A percentile compares a stretch with the other conserved stretches of the same genome.
phyloP scores from a whole-genome alignment of 1,139 yeast genomes.

The Taphrina sp. region DNA sequence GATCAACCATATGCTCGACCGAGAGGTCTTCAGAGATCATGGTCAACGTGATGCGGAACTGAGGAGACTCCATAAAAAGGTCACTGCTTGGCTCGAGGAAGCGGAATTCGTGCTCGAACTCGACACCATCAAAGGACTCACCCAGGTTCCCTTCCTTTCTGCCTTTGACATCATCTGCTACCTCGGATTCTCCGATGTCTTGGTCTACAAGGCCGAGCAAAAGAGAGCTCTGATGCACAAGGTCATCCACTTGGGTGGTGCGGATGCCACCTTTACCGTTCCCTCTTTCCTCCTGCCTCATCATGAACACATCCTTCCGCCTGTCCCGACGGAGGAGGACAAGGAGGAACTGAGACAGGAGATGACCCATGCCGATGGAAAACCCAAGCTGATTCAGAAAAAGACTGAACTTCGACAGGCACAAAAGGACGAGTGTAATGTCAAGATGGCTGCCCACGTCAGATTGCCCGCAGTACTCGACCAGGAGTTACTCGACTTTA shows the following conservation, averaged over 20 bases:
- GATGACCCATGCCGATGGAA: constrained; percentile 19
- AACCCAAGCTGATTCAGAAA: constrained; percentile 14
- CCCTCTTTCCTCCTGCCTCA: constrained; percentile 30
- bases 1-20: constrained; percentile 20
- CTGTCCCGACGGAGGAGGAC: constrained; percentile 8
- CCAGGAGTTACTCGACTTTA: constrained; percentile 28
- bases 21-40: constrained; percentile 24
- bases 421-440: constrained; percentile 24
- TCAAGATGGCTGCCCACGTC: constrained; percentile 25
- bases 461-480: constrained; percentile 28
- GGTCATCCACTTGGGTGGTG: constrained; percentile 25
- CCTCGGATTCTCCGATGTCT: constrained; percentile 22
- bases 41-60: constrained; percentile 16
- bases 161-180: constrained; percentile 27
- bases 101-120: constrained; percentile 23
- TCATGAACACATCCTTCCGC: constrained; percentile 28
- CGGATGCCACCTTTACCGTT: constrained; percentile 27
- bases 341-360: constrained; percentile 2
- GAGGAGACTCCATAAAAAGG: constrained; percentile 10
- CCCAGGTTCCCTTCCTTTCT: constrained; percentile 20
- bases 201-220: constrained; percentile 17
- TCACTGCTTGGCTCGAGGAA: constrained; percentile 16
- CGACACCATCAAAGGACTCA: constrained; percentile 7
- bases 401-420: constrained; percentile 13
- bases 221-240: constrained; percentile 1